These are phyloP conservation scores for Aspergillus nanangensis DNA, from an alignment of 495 filamentous ascomycete species.

Conservation along the genomic window DNA sequence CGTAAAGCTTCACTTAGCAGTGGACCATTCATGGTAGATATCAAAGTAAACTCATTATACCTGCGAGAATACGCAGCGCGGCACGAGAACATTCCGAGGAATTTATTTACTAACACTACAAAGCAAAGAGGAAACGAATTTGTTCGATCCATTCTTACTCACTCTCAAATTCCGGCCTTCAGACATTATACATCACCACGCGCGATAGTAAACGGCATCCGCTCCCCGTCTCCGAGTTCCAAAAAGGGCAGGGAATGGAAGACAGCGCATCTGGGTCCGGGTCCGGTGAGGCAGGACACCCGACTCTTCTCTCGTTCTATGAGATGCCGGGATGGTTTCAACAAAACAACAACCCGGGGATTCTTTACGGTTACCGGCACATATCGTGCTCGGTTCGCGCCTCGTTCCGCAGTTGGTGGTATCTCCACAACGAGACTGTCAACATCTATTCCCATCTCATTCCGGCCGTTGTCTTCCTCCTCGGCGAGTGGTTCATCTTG, in stretches of 20 bases:
- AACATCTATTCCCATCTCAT: constrained; percentile 33
- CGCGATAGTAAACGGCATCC: constrained; percentile 8
- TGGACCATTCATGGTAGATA: no score
- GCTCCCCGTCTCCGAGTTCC: constrained; percentile 20
- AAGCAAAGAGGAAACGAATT: no score
- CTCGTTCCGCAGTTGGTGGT: constrained; percentile 23
- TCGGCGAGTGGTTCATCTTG: constrained; percentile 15
- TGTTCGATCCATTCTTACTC: constrained; percentile 1
- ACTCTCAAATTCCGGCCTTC: background rate
- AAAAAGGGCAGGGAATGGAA: constrained; percentile 16
- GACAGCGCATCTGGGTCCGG: constrained; percentile 7
- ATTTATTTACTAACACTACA: no score
- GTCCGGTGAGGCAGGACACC: constrained; percentile 1
- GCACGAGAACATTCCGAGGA: no score
- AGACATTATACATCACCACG: background rate
- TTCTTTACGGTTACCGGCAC: constrained; percentile 27
- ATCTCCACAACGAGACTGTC: constrained; percentile 32
- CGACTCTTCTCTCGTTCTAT: constrained; percentile 22
- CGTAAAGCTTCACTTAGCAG: no score
- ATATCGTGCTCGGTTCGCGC: constrained; percentile 24
- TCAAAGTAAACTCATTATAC: no score
- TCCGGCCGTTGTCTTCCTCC: constrained; percentile 16
- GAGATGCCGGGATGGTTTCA: constrained; percentile 28
- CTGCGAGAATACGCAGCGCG: no score
- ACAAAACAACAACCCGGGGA: constrained; percentile 19